Percentiles rank a stretch among this genome's conserved stretches.
phyloP scores from a whole-genome alignment of 352 stramenopile species.

The Peronosclerospora sorghi region DNA sequence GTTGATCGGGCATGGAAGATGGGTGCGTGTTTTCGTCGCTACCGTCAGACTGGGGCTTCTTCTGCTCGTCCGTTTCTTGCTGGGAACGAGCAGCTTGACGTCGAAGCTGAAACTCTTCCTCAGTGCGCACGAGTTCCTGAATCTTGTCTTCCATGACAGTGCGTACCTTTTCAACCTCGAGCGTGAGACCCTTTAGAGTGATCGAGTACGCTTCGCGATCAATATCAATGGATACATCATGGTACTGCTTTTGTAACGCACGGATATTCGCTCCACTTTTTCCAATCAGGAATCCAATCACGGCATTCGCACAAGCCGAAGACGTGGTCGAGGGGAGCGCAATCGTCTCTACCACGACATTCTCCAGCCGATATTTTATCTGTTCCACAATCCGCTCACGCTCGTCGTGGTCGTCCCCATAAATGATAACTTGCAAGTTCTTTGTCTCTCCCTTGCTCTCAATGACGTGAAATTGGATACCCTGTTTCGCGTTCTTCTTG shows the following conservation, averaged over 20 bases:
- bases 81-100: slow-evolving; percentile 17
- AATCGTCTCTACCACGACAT: slow-evolving; percentile 39
- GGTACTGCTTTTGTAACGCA: slow-evolving; percentile 52
- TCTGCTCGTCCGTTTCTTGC: slow-evolving; percentile 28
- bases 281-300: slow-evolving; percentile 64
- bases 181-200: slow-evolving; percentile 38
- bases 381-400: slow-evolving; percentile 53
- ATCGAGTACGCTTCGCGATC: slow-evolving; percentile 34
- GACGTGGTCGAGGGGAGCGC: slow-evolving; percentile 29
- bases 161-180: slow-evolving; percentile 42
- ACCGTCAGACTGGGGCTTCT: slow-evolving; percentile 4
- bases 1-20: slow-evolving; percentile 2
- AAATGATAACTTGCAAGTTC: slow-evolving; percentile 40
- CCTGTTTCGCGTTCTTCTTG: slow-evolving; percentile 38
- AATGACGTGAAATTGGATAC: slow-evolving; percentile 45
- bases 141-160: slow-evolving; percentile 66
- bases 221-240: slow-evolving; percentile 55
- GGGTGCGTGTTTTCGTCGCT: slow-evolving; percentile 28
- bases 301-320: slow-evolving; percentile 23
- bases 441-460: slow-evolving; percentile 29
- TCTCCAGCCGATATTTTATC: slow-evolving; percentile 46
- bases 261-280: slow-evolving; percentile 73
- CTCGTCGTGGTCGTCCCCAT: slow-evolving; percentile 38
- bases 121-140: slow-evolving; percentile 37
- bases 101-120: slow-evolving; percentile 40